These are phyloP conservation scores for Candida odintsovae DNA, from an alignment of 805 yeast genomes.

Conservation along the genomic window DNA sequence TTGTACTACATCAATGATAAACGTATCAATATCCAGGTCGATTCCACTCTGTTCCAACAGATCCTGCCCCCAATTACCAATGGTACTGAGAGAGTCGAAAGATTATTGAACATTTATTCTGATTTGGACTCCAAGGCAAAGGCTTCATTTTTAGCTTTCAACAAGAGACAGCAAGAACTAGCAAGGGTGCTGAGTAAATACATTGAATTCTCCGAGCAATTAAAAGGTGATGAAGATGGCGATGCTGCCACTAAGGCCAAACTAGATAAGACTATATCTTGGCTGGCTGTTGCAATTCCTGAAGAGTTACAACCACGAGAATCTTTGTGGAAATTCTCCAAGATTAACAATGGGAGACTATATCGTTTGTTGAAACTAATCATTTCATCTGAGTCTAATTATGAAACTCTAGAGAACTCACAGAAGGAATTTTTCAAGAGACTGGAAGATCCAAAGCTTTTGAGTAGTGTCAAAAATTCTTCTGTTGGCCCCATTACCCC, in stretches of 20 bases:
- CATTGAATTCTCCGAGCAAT: conserved; percentile 43
- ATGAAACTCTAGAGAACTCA: conserved; percentile 52
- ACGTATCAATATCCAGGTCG: conserved; percentile 61
- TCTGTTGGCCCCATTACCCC: conserved; percentile 44
- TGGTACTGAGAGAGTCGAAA: conserved; percentile 40
- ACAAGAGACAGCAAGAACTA: conserved; percentile 60
- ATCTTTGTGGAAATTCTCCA: conserved; percentile 46
- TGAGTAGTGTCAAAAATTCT: conserved; percentile 29
- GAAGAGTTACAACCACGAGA: conserved; percentile 41
- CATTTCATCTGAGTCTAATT: conserved; percentile 52
- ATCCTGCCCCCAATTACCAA: conserved; percentile 51
- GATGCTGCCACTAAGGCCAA: conserved; percentile 28
- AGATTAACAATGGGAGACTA: conserved; percentile 52
- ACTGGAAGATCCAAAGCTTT: conserved; percentile 45
- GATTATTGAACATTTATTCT: conserved; percentile 45
- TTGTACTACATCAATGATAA: conserved; percentile 70
- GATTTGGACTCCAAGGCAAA: conserved; percentile 52
- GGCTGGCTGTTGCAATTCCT: conserved; percentile 59
- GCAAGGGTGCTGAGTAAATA: conserved; percentile 45
- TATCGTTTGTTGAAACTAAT: conserved; percentile 51
- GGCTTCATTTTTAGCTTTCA: conserved; percentile 62
- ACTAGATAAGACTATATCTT: conserved; percentile 48
- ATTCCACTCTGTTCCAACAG: conserved; percentile 50
- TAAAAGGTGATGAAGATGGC: conserved; percentile 27
- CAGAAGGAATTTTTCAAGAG: conserved; percentile 57